Conservation (phyloP, 495 filamentous ascomycete genomes). For the Talaromyces trachyspermus region DNA sequence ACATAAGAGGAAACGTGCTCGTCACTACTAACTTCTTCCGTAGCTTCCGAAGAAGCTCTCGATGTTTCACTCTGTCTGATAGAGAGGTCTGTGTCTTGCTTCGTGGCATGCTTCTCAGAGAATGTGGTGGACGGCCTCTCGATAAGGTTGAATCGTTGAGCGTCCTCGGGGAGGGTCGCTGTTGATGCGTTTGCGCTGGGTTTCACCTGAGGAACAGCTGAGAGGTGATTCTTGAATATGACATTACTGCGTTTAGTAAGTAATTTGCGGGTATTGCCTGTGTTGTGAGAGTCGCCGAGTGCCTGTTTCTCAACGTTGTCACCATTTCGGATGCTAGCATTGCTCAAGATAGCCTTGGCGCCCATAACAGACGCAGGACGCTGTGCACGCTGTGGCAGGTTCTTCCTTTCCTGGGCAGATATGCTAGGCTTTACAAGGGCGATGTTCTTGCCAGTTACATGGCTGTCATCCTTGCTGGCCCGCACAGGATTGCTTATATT, state of each 20-base stretch:
- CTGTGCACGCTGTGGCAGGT: conserved; percentile 57
- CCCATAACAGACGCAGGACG: conserved; percentile 48
- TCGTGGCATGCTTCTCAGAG: background rate
- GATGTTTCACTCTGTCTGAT: background rate
- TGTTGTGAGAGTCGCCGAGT: conserved; percentile 20
- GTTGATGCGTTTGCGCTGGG: conserved; percentile 33
- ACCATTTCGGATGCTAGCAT: conserved; percentile 25
- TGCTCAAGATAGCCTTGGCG: conserved; percentile 38
- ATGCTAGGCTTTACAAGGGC: conserved; percentile 30
- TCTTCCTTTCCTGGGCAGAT: conserved; percentile 36
- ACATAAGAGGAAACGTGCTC: too few relatives aligned
- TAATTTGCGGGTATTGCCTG: conserved; percentile 36
- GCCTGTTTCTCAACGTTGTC: conserved; percentile 31
- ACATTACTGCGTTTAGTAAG: conserved; percentile 52
- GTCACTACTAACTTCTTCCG: too few relatives aligned
- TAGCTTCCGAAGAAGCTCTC: background rate
- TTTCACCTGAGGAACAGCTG: conserved; percentile 26
- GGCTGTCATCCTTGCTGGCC: conserved; percentile 46
- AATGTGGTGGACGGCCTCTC: background rate
- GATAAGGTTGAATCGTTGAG: background rate
- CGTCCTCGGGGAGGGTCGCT: conserved; percentile 13
- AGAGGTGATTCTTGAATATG: conserved; percentile 56
- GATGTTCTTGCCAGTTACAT: conserved; percentile 40
- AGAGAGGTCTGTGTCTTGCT: background rate
- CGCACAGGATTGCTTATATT: conserved; percentile 52